Evolutionary conservation across 805 yeast genomes (phyloP), one percentile per base, ranked within the genome.

Genomic region (Komagataella pastoris): DNA sequence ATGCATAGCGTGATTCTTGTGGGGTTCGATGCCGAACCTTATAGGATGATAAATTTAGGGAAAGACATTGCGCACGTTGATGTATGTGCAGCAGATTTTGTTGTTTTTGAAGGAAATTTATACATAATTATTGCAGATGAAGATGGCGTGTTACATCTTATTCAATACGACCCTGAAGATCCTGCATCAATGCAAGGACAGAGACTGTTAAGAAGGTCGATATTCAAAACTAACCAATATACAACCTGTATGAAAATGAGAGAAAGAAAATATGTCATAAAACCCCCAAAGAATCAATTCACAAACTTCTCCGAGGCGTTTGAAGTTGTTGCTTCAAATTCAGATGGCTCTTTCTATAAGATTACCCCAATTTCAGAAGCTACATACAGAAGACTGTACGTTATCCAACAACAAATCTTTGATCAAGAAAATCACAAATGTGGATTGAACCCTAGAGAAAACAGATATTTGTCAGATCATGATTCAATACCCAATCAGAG

Each of bases 21-120:
- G 24, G 97, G 97, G 1, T 90, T 89, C 67, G 96, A 89, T 64
- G 91, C 95, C 2, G 97, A 91, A 59, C 99, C 99, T 0, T 90
- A 87, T 63, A 71, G 97, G 56, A 81, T 91, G 82, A 72, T 88
- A 17, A 65, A 76, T 53, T 65, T 93, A 50, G 90, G 95, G 7
- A 86, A 84, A 61, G 96, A 90, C 62, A 72, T 77, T 18, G 73
- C 77, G 23, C 65, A 74, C 17, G 69, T 85, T 47, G 85, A 81
- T 59, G 83, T 85, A 0, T 72, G 75, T 47, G 74, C 83, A 54
- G 79, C 85, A n/a, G 97, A 90, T 54, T 88, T 90, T 61, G 65
- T 87, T 23, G 78, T 81, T 14, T 75, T 80, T 52, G 85, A 84
- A 53, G 85, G 85, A 8, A 85, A 85, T 49, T 66, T 90, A 10